A percentile compares a stretch with the other conserved stretches of the same genome.
These are phyloP conservation scores for Lepraria neglecta DNA, from an alignment of 495 filamentous ascomycete genomes.

Conservation along the genomic window DNA sequence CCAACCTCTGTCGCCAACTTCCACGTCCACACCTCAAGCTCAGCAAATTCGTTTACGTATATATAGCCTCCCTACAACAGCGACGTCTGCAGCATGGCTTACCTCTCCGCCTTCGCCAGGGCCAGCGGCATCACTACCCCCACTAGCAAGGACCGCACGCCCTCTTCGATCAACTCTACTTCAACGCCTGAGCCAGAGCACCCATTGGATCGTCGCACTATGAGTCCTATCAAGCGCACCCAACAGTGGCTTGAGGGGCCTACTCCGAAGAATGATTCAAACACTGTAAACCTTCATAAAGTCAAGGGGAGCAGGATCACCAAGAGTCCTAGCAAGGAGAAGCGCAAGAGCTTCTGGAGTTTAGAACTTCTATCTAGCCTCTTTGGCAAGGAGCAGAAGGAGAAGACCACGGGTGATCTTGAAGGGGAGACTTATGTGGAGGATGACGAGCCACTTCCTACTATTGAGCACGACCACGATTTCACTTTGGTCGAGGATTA, in stretches of 20 bases:
- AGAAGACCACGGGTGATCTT: slow-evolving; percentile 1
- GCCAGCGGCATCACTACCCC: background rate
- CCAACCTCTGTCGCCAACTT: background rate
- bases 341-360: slow-evolving; percentile 18
- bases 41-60: background rate
- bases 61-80: background rate
- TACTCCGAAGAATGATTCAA: background rate
- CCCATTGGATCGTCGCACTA: slow-evolving; percentile 15
- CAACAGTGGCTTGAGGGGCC: slow-evolving; percentile 15
- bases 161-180: background rate
- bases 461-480: slow-evolving; percentile 14
- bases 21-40: background rate
- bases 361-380: slow-evolving; percentile 13
- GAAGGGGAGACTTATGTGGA: slow-evolving; percentile 22
- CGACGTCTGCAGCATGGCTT: slow-evolving; percentile 3
- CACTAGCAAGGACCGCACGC: slow-evolving; percentile 1
- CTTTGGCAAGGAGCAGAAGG: slow-evolving; percentile 3
- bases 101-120: background rate
- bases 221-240: slow-evolving; percentile 22
- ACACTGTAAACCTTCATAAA: slow-evolving; percentile 6
- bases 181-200: background rate
- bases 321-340: slow-evolving; percentile 14
- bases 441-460: background rate
- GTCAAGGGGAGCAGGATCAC: slow-evolving; percentile 20
- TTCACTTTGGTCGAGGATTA: slow-evolving; percentile 2